These are phyloP conservation scores for Populus simonii DNA, from an alignment of 345 rosid genomes.

Conservation along the genomic window DNA sequence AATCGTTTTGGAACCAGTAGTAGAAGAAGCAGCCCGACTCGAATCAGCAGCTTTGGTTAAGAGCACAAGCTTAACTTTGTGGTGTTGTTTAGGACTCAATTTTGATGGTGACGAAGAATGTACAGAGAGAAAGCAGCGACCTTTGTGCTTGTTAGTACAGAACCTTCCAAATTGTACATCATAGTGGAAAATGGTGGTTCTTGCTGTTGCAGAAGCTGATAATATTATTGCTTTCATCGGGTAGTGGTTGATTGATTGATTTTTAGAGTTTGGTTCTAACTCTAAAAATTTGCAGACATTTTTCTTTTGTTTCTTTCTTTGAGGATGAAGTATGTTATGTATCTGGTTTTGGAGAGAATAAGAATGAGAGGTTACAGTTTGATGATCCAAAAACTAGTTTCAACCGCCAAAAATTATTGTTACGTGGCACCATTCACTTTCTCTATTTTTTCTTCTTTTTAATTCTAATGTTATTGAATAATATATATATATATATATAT, in stretches of 20 bases:
- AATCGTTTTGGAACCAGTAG: conserved; percentile 40
- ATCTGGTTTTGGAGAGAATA: neutral
- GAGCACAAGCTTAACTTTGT: conserved; percentile 24
- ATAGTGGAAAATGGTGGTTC: conserved; percentile 26
- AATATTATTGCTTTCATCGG: conserved; percentile 32
- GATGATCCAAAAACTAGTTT: neutral
- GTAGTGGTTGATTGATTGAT: neutral
- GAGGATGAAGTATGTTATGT: neutral
- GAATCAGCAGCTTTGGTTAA: conserved; percentile 64
- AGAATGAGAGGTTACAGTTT: conserved; percentile 33
- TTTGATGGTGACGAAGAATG: conserved; percentile 21
- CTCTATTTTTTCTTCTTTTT: neutral
- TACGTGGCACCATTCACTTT: conserved; percentile 27
- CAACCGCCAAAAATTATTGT: conserved; percentile 47
- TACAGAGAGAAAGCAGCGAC: conserved; percentile 29
- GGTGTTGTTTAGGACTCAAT: conserved; percentile 12
- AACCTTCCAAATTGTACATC: conserved; percentile 9
- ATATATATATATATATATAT: no score
- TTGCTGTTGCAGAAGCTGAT: neutral
- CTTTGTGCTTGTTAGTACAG: conserved; percentile 10
- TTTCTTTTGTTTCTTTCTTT: neutral
- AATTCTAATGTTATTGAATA: no score
- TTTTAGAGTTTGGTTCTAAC: neutral
- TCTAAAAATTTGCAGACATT: neutral
- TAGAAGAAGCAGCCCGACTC: conserved; percentile 48